Percentiles rank a stretch among this genome's conserved stretches.
Evolutionary conservation across 306 rosid genomes (phyloP).

Genomic region (Pterocarpus santalinus): DNA sequence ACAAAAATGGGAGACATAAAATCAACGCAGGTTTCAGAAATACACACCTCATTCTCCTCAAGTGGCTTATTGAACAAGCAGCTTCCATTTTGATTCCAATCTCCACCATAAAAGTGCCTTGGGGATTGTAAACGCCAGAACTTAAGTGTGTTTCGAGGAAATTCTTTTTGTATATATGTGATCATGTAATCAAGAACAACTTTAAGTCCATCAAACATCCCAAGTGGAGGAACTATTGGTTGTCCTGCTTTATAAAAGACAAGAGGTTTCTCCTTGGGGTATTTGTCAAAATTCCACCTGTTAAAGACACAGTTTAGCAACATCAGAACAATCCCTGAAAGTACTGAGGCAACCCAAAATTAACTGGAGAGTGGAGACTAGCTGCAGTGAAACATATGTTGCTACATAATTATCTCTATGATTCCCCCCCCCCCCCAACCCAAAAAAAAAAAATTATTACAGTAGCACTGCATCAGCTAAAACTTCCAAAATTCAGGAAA

Average conservation of each 20-base stretch:
- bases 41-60: conserved; percentile 73
- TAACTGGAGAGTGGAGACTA: conserved; percentile 12
- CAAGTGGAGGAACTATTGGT: conserved; percentile 74
- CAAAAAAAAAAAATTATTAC: not conserved
- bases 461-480: conserved; percentile 16
- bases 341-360: conserved; percentile 15
- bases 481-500: conserved; percentile 36
- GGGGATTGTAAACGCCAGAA: conserved; percentile 93
- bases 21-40: conserved; percentile 31
- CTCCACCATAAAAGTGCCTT: conserved; percentile 90
- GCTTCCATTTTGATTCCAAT: conserved; percentile 95
- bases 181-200: conserved; percentile 70
- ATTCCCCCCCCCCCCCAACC: not conserved
- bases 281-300: conserved; percentile 92
- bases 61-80: conserved; percentile 86
- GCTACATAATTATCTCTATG: conserved; percentile 10
- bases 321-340: not conserved
- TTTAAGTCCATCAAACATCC: conserved; percentile 76
- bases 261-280: conserved; percentile 84
- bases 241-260: conserved; percentile 75
- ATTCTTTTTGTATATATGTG: conserved; percentile 63
- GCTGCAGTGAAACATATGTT: conserved; percentile 25
- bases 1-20: conserved; percentile 17
- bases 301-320: conserved; percentile 42
- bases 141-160: conserved; percentile 72